Evolutionary conservation across 176 grass and related monocot genomes (phyloP).

Genomic region (Avena eriantha): DNA sequence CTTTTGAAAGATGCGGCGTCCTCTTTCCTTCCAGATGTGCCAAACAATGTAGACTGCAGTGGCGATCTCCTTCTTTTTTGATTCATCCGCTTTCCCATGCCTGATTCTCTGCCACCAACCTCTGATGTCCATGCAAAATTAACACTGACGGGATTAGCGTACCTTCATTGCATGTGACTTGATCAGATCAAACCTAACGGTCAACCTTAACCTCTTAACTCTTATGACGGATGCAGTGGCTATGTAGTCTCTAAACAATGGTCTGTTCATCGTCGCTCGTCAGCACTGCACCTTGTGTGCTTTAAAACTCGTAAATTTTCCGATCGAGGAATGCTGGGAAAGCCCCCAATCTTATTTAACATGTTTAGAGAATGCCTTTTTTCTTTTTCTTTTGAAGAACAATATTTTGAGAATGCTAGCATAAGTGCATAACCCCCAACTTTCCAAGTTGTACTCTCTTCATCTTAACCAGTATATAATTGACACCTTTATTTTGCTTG

Average conservation of each 20-base stretch:
- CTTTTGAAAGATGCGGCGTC: no score
- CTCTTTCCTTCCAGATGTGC: no score
- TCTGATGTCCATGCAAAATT: neutral
- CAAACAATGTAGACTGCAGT: no score
- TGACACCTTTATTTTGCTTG: neutral
- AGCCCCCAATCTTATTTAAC: neutral
- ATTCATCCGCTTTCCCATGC: no score
- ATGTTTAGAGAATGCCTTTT: neutral
- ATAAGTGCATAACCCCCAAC: neutral
- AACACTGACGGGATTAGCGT: neutral
- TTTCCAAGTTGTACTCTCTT: constrained; percentile 29
- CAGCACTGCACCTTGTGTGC: neutral
- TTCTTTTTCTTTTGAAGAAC: neutral
- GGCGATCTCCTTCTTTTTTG: no score
- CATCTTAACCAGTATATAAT: neutral
- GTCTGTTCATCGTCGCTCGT: neutral
- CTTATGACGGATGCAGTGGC: neutral
- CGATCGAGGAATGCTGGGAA: neutral
- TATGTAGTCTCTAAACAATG: neutral
- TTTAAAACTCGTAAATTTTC: neutral
- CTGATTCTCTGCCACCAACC: no score
- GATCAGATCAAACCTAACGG: neutral
- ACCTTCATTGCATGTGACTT: neutral
- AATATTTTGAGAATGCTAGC: neutral
- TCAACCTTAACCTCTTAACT: neutral